A percentile compares a stretch with the other conserved stretches of the same genome.
Evolutionary conservation across 2,329 filamentous ascomycete genomes (phyloP).

Genomic region (Bipolaris bicolor): DNA sequence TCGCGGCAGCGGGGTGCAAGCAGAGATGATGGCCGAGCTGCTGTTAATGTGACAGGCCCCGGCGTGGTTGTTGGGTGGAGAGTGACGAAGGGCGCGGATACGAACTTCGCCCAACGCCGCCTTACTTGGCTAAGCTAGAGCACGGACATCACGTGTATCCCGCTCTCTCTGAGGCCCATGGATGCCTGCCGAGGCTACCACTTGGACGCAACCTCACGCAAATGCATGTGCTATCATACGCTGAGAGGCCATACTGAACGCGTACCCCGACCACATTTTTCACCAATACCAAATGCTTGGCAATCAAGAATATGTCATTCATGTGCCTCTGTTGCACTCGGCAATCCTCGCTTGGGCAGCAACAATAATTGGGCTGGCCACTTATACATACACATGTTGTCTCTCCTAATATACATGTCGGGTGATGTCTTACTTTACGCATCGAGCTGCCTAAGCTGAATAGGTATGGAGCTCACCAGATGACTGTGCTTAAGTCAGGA

Average conservation of each 20-base stretch:
- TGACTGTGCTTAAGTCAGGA: slow-evolving; percentile 56
- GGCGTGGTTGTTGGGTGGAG: slow-evolving; percentile 27
- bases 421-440: neutral
- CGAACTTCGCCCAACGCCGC: slow-evolving; percentile 19
- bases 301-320: neutral
- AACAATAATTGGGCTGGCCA: slow-evolving; percentile 13
- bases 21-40: slow-evolving; percentile 29
- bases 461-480: neutral
- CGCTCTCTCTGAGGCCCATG: neutral
- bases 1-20: slow-evolving; percentile 21
- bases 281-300: neutral
- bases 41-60: slow-evolving; percentile 27
- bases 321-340: neutral
- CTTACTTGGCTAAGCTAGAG: slow-evolving; percentile 16
- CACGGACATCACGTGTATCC: slow-evolving; percentile 20
- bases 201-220: neutral
- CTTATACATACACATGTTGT: slow-evolving; percentile 10
- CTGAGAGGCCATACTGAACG: neutral
- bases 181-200: slow-evolving; percentile 11
- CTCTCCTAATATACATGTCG: slow-evolving; percentile 17
- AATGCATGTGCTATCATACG: neutral
- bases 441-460: neutral
- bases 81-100: slow-evolving; percentile 22
- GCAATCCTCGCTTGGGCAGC: slow-evolving; percentile 17
- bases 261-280: neutral